Evolutionary conservation across 2,329 filamentous ascomycete genomes (phyloP), one percentile per base, ranked within the genome.

Genomic region (Diatrype stigma): DNA sequence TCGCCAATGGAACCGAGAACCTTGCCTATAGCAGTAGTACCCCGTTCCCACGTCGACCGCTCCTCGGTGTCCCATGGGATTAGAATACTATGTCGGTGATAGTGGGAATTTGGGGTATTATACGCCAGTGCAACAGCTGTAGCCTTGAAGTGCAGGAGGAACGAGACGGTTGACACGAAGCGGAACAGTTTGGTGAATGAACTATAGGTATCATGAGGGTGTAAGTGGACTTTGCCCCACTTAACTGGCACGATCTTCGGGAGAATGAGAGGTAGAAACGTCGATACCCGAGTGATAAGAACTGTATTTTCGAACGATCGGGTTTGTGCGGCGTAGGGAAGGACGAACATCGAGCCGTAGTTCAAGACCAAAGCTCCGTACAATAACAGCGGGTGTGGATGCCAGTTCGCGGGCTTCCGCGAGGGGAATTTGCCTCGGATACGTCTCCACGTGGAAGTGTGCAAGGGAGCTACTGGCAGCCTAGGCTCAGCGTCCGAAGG

Each of bases 1-100:
- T 79, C 78, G 52, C 71, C 72, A 47, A 80, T 71, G 1, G 78
- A 75, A 38, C 72, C 75, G 23, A 78, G 69, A 12, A 80, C 65
- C 60, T 70, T 74, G 45, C 67, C 70, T 14, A 77, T 50, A 3
- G 76, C 73, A 22, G 67, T 76, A 12, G 72, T 71, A 46, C 70
- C 72, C 21, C 73, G 74, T 51, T 78, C 73, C 65, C 72, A 73
- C 4, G 64, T 66, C 23, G 69, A 71, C 14, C 68, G 68, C 54
- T 75, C 67, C 50, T 76, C 70, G 7, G 68, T 63, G 40, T 79
- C 73, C 60, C 76, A 74, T 0, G 73, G 71, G 21, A 77, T 60
- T 17, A 75, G 63, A 40, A 70, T 63, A 58, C 71, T 78, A 55
- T 79, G 76, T 1, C 75, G 69, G 56, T 82, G 75, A 45, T 73